Evolutionary conservation across 2,329 filamentous ascomycete genomes (phyloP).

Genomic region (Aureobasidium sp.): DNA sequence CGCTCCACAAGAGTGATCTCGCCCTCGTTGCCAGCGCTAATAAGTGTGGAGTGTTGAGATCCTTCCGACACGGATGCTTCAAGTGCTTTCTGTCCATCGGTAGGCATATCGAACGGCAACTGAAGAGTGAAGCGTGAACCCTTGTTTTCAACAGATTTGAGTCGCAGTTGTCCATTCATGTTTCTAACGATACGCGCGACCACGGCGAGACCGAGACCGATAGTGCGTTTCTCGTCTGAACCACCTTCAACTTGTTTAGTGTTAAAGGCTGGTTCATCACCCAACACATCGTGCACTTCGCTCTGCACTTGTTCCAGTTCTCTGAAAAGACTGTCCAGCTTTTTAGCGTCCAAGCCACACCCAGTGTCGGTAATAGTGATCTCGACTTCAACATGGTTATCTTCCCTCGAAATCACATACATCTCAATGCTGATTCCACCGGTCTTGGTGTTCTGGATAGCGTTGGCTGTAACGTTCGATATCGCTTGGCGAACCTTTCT

Average conservation of each 20-base stretch:
- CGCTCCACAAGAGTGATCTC: constrained; percentile 20
- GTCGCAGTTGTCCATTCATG: constrained; percentile 87
- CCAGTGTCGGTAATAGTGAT: constrained; percentile 82
- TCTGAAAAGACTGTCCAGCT: constrained; percentile 66
- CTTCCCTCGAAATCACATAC: constrained; percentile 62
- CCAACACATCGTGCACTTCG: constrained; percentile 56
- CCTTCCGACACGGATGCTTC: constrained; percentile 5
- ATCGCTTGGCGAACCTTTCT: constrained; percentile 84
- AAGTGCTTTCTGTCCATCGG: constrained; percentile 32
- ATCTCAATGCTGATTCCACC: constrained; percentile 78
- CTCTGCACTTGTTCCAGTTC: constrained; percentile 72
- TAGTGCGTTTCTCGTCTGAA: constrained; percentile 49
- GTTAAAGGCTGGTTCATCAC: constrained; percentile 33
- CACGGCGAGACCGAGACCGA: constrained; percentile 87
- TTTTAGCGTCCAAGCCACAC: constrained; percentile 63
- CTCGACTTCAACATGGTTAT: constrained; percentile 71
- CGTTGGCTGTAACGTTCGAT: constrained; percentile 86
- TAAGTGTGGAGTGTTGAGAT: constrained; percentile 23
- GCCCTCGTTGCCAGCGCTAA: constrained; percentile 30
- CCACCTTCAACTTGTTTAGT: constrained; percentile 33
- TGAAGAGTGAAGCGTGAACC: constrained; percentile 87
- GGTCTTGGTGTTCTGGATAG: constrained; percentile 76
- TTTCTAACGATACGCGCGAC: constrained; percentile 90
- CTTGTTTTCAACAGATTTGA: constrained; percentile 85
- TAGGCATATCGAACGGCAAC: constrained; percentile 75